Base-by-base conservation (phyloP, 257 asterid genomes). In the Lavandula angustifolia region DNA sequence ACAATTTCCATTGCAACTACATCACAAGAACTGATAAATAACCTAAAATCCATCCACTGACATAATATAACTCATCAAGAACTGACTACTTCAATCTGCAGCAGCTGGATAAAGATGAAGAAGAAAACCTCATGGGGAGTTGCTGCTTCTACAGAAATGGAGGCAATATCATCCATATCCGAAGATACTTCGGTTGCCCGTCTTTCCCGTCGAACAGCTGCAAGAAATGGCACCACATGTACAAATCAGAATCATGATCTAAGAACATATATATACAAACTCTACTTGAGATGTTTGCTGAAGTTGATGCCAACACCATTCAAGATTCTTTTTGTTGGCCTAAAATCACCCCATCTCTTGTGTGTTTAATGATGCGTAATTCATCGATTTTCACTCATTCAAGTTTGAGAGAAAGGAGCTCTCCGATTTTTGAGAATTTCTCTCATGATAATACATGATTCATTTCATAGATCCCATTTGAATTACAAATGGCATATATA, bases 201-300 rank as follows among this genome's bases (percentile, higher is more conserved):
- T 94, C 97, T 79, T 84, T 90, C 60, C 99, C 99, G 62, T 90
- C 99, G 67, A 94, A 94, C 61, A 94, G 79, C 99, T 94, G 92
- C 81, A 68, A 63, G 43, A 62, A 46, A 67, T 11, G 22, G 31
- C 14, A 63, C 48, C 64, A 73, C 66, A 22, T 29, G 50, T 64
- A 68, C 73, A 69, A 31, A 68, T 60, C 76, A 44, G 27, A 58
- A 52, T 7, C 17, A 29, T 37, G 32, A 38, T 22, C 27, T 0
- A 22, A 22, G 27, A 22, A 22, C 27, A 22, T 22, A 22, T 22
- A 22, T 22, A 22, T 22, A 22, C 27, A 22, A 1, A 22, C 27
- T 22, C 27, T 22, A 22, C 27, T 22, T 22, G 27, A 22, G 27
- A 22, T 22, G 27, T 22, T 22, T 22, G 27, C 27, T 0, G 27